Base-by-base conservation (phyloP, 805 yeast species). In the Saturnispora besseyi region DNA sequence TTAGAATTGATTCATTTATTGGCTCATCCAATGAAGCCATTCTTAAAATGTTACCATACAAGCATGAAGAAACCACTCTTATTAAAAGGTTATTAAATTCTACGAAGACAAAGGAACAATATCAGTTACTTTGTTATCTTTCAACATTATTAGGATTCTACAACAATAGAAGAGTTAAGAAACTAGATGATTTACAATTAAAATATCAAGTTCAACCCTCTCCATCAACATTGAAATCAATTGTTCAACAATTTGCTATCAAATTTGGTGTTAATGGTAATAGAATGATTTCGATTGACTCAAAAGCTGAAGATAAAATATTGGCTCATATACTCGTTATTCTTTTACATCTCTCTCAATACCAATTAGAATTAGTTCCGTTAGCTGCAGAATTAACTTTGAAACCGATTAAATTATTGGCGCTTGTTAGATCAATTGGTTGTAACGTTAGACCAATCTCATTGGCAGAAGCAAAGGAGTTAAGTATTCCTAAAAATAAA, bases 301-400 rank as follows among this genome's bases (percentile, higher is more conserved):
- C 98, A 38, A 83, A 79, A 59, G 78, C 80, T 61, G 96, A 88
- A 65, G 96, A 88, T 68, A 88, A 84, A 67, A 72, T 93, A 45
- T 71, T 93, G 56, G 85, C 96, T 66, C 84, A 79, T 67, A 71
- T 89, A 44, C 70, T 93, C 53, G 85, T 84, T 5, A 67, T 84
- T 38, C 73, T 85, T 37, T 70, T 93, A 62, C 91, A 84, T 64
- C 73, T 90, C 50, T 87, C 87, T 63, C 81, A 78, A 53, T 91
- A 79, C 68, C 71, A 76, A 55, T 78, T 87, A 18, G 93, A 86
- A 58, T 68, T 89, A 37, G 75, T 86, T 3, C 95, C 96, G 21
- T 68, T 91, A 56, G 91, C 96, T 2, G 80, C 82, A 55, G 97
- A 90, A 64, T 71, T 93, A 51, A 81, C 87, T 45, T 65, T 89